Conservation (phyloP, 2,329 filamentous ascomycete species). For the Metarhizium rileyi region DNA sequence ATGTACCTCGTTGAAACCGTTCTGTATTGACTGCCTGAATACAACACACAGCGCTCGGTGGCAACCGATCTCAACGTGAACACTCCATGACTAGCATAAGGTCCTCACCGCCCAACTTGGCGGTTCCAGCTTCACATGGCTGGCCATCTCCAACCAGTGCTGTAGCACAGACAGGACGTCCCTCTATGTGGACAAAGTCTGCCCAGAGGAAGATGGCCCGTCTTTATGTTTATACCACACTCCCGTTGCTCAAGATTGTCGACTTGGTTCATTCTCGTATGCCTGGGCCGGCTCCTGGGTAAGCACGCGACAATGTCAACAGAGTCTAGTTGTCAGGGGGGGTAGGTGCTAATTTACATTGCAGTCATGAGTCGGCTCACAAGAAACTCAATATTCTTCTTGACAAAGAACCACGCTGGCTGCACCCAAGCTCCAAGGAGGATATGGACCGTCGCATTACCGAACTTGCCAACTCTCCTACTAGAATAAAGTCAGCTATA, state of each 20-base stretch:
- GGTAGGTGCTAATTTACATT: conserved; percentile 1
- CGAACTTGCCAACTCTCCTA: conserved; percentile 31
- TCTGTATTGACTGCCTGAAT: not conserved
- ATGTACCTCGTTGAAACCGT: not conserved
- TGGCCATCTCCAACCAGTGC: conserved; percentile 4
- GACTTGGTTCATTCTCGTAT: conserved; percentile 33
- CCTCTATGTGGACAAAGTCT: conserved; percentile 45
- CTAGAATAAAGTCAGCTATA: conserved; percentile 13
- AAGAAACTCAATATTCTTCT: conserved; percentile 47
- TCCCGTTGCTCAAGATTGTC: conserved; percentile 41
- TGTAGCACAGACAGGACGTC: conserved; percentile 32
- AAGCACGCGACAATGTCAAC: conserved; percentile 13
- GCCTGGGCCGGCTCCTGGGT: conserved; percentile 37
- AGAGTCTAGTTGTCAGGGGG: conserved; percentile 5
- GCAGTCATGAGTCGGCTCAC: conserved; percentile 46
- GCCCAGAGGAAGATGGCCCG: conserved; percentile 43
- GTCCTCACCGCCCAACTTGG: conserved; percentile 3
- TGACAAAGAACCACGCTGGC: conserved; percentile 49
- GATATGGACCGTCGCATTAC: conserved; percentile 43
- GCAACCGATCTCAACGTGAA: not conserved
- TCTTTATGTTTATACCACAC: conserved; percentile 46
- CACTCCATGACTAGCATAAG: not conserved
- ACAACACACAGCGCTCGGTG: not conserved
- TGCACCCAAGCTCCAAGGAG: conserved; percentile 39
- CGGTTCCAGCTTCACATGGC: conserved; percentile 2